Base-by-base conservation (phyloP, 345 rosid genomes). In the Eucalyptus erythrocorys region DNA sequence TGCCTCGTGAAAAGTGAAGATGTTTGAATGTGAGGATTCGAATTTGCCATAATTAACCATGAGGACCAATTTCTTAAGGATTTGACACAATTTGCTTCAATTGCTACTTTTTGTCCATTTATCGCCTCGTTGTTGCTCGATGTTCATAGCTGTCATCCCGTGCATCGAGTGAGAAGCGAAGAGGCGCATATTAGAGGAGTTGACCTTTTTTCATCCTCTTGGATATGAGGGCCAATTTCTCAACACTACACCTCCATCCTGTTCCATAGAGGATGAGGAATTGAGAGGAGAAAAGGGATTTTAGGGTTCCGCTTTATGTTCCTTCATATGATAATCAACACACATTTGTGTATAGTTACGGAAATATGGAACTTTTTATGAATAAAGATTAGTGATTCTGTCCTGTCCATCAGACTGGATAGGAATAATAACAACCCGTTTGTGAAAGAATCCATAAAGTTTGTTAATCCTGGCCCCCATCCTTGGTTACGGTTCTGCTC, bases 1-100 rank as follows among this genome's bases (percentile, higher is more conserved):
- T 64, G 37, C 5, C 37, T 64, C 10, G 0, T 64, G 11, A 64
- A 64, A 15, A n/a, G 40, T 64, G 37, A n/a, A 15, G 3, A 7
- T 64, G 40, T 64, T 64, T n/a, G n/a, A n/a, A 64, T n/a, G 40
- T 3, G 3, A 64, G 40, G 37, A n/a, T 64, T 64, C 10, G 0
- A 64, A n/a, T 6, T n/a, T n/a, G 0, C 0, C 3, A 15, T 10
- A 0, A 14, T 14, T 64, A n/a, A 64, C 21, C 11, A n/a, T 14
- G 76, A 64, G 21, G n/a, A n/a, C 76, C 21, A 4, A 64, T n/a
- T n/a, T 64, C 37, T 14, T 21, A 14, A 64, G 76, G 76, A n/a
- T 64, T 64, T 6, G 21, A 30, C 37, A 64, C 76, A n/a, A 64
- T 7, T n/a, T 64, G 37, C 37, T n/a, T 64, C 76, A 64, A 14